Base-by-base conservation (phyloP, 495 filamentous ascomycete genomes). In the Penicilliopsis zonata region DNA sequence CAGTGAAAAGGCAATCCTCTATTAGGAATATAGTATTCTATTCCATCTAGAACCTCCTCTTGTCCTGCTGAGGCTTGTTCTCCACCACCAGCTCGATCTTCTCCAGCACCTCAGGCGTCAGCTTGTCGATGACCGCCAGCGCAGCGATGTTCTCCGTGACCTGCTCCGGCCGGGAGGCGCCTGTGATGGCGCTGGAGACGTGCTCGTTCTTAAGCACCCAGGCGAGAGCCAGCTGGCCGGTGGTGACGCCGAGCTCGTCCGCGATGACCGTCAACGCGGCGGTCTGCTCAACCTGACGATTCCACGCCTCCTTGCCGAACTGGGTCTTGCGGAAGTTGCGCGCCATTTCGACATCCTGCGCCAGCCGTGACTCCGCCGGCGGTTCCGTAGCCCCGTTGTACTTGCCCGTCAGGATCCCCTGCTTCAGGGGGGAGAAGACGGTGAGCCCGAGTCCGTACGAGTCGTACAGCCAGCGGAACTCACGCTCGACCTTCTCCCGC, bases 181-280 rank as follows among this genome's bases (percentile, higher is more conserved):
- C 40, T 4, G 28, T 40, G 18, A 40, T 40, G 32, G 72, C 75
- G 5, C 59, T 67, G 35, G 63, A 69, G 33, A 83, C 66, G 25
- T 76, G 59, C 26, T 60, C 59, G 48, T 83, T 82, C 49, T 66
- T 72, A 18, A 81, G 55, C 30, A 76, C 68, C 78, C 79, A 84
- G 10, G 78, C 79, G 18, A 80, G 54, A 0, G 78, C 76, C 33
- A 82, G 54, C 33, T 65, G 63, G 18, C 68, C 65, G 42, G 65
- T 61, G 33, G 59, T 69, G 37, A 74, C 53, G 9, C 68, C 71
- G 12, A 82, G 55, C 41, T 63, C 58, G 12, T 75, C 59, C 9
- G 78, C 77, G 37, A 82, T 63, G 5, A 16, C 12, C 5, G 28
- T 37, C 2, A 48, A 22, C 14, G 35, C 33, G 14, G 18, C 32